phyloP scores from a whole-genome alignment of 768 basidiomycete genomes.

The Punctularia strigosozonata region DNA sequence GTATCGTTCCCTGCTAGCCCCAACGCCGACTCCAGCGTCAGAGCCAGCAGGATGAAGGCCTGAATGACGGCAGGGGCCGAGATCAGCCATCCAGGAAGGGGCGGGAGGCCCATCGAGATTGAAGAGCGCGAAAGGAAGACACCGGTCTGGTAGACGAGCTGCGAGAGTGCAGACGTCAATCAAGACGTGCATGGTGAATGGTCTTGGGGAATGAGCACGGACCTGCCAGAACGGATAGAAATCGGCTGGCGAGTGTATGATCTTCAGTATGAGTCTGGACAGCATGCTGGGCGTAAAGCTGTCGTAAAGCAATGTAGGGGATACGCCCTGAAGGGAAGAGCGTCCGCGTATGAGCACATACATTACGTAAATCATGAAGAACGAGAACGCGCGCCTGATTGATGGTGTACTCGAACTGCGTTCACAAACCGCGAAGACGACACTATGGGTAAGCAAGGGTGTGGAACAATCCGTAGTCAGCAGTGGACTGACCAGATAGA shows the following conservation, averaged over 20 bases:
- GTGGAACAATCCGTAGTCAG: background rate
- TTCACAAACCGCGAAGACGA: constrained; percentile 12
- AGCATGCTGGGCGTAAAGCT: constrained; percentile 65
- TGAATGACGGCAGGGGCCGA: constrained; percentile 71
- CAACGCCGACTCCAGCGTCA: constrained; percentile 56
- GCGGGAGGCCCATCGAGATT: constrained; percentile 73
- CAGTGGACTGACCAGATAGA: constrained; percentile 40
- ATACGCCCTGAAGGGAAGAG: constrained; percentile 55
- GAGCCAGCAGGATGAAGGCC: constrained; percentile 45
- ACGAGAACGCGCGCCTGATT: constrained; percentile 47
- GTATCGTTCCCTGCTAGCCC: constrained; percentile 32
- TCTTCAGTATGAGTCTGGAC: no score
- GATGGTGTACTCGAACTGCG: constrained; percentile 82
- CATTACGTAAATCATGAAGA: background rate
- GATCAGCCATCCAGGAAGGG: constrained; percentile 59
- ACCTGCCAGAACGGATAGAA: constrained; percentile 97
- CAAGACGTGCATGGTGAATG: background rate
- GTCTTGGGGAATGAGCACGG: constrained; percentile 11
- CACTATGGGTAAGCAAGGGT: constrained; percentile 23
- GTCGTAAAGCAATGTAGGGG: constrained; percentile 84
- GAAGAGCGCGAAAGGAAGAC: constrained; percentile 92
- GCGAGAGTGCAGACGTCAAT: constrained; percentile 3
- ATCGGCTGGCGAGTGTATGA: constrained; percentile 79
- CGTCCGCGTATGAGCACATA: constrained; percentile 1
- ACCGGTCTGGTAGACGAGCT: constrained; percentile 82